These are phyloP conservation scores for Lodderomyces metapsilosis DNA, from an alignment of 1,139 yeast species.

Conservation along the genomic window DNA sequence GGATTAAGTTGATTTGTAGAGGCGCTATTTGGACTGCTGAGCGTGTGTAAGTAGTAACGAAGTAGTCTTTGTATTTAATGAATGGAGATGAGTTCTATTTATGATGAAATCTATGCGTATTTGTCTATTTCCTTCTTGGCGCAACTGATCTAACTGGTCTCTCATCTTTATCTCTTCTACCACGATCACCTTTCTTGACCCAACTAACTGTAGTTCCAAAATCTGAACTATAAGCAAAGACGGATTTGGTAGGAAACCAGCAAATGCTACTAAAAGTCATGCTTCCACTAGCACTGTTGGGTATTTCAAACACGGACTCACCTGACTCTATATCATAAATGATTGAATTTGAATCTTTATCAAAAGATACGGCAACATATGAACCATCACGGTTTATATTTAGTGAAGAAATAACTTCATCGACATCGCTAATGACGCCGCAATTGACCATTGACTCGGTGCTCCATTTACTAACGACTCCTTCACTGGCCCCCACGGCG, in stretches of 20 bases:
- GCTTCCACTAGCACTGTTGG: constrained; percentile 37
- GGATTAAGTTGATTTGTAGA: constrained; percentile 76
- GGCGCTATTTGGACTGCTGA: constrained; percentile 95
- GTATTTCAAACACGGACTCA: constrained; percentile 33
- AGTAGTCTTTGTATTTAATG: background rate
- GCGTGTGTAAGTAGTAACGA: constrained; percentile 47
- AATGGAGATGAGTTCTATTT: too few species aligned
- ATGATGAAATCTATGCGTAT: too few species aligned
- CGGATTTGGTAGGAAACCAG: constrained; percentile 45
- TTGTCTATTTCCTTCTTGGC: background rate
- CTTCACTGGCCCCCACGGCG: constrained; percentile 68
- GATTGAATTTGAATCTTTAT: constrained; percentile 34
- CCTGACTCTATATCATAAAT: constrained; percentile 38
- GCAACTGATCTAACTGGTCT: background rate
- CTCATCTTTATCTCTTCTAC: background rate
- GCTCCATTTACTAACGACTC: constrained; percentile 65
- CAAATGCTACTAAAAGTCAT: constrained; percentile 30
- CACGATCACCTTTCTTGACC: constrained; percentile 18
- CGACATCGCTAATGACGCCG: constrained; percentile 44
- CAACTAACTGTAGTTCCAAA: constrained; percentile 31
- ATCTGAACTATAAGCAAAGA: constrained; percentile 35
- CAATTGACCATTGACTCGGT: constrained; percentile 44
- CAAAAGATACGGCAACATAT: constrained; percentile 45
- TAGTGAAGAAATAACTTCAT: constrained; percentile 49
- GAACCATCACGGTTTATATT: constrained; percentile 47